These are phyloP conservation scores for Fusarium sp. DNA, from an alignment of 2,329 filamentous ascomycete genomes.

Conservation along the genomic window DNA sequence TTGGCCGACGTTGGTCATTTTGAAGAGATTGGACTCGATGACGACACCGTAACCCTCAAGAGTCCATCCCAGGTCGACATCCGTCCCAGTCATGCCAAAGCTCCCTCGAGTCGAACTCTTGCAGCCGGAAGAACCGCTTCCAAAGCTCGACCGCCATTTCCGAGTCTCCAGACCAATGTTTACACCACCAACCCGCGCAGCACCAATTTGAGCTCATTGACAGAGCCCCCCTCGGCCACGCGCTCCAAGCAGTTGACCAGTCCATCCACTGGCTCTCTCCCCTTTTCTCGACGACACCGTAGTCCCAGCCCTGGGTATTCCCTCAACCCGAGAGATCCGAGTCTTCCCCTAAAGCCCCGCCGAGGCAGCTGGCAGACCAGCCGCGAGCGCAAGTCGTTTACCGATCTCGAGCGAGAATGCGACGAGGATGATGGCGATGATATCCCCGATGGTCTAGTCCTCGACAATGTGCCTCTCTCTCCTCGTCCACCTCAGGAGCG, in stretches of 20 bases:
- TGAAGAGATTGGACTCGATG: constrained; percentile 89
- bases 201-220: constrained; percentile 54
- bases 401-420: constrained; percentile 77
- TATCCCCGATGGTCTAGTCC: constrained; percentile 78
- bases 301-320: constrained; percentile 62
- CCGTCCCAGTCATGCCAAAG: constrained; percentile 45
- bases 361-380: constrained; percentile 77
- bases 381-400: constrained; percentile 68
- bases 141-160: constrained; percentile 54
- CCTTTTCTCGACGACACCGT: constrained; percentile 53
- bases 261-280: constrained; percentile 50
- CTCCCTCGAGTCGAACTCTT: constrained; percentile 43
- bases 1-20: constrained; percentile 81
- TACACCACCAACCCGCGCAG: constrained; percentile 60
- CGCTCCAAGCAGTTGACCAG: constrained; percentile 41
- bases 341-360: constrained; percentile 52
- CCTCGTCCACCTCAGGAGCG: constrained; percentile 69
- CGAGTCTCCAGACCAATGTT: constrained; percentile 56
- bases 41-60: constrained; percentile 62
- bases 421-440: constrained; percentile 79
- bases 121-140: constrained; percentile 45
- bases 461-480: constrained; percentile 84
- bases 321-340: constrained; percentile 55
- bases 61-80: constrained; percentile 56
- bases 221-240: constrained; percentile 47